Percentiles rank a stretch among this genome's conserved stretches.
These are phyloP conservation scores for Neobulgaria alba DNA, from an alignment of 2,329 filamentous ascomycete genomes.

Conservation along the genomic window DNA sequence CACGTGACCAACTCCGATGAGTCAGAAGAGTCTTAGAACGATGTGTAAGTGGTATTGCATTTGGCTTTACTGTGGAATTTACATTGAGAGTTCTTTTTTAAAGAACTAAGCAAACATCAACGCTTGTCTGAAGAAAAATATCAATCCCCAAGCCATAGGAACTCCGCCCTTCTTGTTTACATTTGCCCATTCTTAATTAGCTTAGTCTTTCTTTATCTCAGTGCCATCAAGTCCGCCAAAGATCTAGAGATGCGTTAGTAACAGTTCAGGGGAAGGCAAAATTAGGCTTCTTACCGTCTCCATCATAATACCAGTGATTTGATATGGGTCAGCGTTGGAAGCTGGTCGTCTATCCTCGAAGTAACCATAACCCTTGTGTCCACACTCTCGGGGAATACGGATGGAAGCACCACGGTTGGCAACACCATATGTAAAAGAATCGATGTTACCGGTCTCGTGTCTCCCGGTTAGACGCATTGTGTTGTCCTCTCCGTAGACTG, in stretches of 20 bases:
- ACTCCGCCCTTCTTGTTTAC: constrained; percentile 16
- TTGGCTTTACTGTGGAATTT: constrained; percentile 11
- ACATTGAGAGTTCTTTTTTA: constrained; percentile 10
- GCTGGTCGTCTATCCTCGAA: constrained; percentile 81
- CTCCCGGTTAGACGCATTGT: constrained; percentile 84
- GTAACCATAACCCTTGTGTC: constrained; percentile 86
- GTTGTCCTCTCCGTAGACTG: constrained; percentile 94
- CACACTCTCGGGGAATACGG: constrained; percentile 79
- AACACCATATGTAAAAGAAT: constrained; percentile 87
- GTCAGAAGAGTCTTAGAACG: no score
- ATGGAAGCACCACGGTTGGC: constrained; percentile 94
- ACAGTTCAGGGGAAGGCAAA: neutral
- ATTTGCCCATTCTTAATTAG: neutral
- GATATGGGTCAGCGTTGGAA: constrained; percentile 82
- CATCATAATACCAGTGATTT: constrained; percentile 40
- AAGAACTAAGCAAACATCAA: constrained; percentile 10
- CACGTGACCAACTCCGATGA: no score
- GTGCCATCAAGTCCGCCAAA: constrained; percentile 23
- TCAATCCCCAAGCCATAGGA: constrained; percentile 14
- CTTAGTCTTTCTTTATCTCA: constrained; percentile 11
- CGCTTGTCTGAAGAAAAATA: constrained; percentile 18
- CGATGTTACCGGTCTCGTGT: constrained; percentile 91
- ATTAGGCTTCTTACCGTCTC: constrained; percentile 26
- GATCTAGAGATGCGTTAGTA: constrained; percentile 21
- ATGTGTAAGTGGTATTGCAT: constrained; percentile 18